phyloP scores from a whole-genome alignment of 2,329 filamentous ascomycete species.

The Xylariaceae sp. region DNA sequence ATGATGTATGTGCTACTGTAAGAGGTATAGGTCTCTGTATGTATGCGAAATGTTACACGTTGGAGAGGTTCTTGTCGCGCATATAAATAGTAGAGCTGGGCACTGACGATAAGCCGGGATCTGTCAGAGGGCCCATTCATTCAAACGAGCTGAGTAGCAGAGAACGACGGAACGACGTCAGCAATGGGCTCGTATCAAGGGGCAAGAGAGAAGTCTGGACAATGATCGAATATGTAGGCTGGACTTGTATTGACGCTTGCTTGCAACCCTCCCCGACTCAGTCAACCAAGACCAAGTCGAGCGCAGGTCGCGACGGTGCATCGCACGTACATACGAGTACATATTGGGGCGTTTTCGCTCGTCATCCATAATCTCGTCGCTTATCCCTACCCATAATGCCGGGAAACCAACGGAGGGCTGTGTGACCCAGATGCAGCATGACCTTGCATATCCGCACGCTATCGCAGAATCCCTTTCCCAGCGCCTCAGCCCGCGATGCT shows the following conservation, averaged over 20 bases:
- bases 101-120: neutral
- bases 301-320: neutral
- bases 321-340: conserved; percentile 5
- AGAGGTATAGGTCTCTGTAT: neutral
- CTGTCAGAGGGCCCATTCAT: neutral
- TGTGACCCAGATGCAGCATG: conserved; percentile 25
- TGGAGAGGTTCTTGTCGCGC: neutral
- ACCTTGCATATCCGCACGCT: conserved; percentile 26
- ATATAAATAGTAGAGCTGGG: neutral
- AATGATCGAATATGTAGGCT: neutral
- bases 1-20: neutral
- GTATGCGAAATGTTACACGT: neutral
- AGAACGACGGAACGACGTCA: neutral
- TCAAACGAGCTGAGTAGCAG: neutral
- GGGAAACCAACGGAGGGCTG: conserved; percentile 21
- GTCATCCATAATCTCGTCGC: conserved; percentile 12
- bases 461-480: conserved; percentile 18
- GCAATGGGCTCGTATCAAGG: conserved; percentile 3
- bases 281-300: neutral
- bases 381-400: conserved; percentile 31
- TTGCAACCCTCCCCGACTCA: neutral
- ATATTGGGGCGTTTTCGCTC: conserved; percentile 20
- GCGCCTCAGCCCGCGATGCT: conserved; percentile 12
- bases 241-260: conserved; percentile 3
- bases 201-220: neutral